Percentiles rank a stretch among this genome's conserved stretches.
phyloP scores from a whole-genome alignment of 2,329 filamentous ascomycete species.

The Aspergillus sp. region DNA sequence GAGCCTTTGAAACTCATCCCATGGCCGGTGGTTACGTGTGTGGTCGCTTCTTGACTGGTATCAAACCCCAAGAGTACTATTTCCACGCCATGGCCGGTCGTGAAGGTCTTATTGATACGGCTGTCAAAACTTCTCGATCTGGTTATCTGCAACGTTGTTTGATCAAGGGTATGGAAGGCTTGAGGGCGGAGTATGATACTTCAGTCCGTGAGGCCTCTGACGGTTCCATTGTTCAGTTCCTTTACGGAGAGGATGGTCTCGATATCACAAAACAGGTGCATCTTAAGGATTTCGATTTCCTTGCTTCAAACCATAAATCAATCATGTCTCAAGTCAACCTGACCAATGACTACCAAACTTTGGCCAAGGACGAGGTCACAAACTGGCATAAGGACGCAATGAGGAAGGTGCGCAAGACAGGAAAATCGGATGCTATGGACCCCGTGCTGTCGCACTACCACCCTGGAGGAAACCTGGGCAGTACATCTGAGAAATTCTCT shows the following conservation, averaged over 20 bases:
- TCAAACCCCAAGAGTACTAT: constrained; percentile 95
- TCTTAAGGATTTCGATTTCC: constrained; percentile 82
- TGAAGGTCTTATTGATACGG: constrained; percentile 97
- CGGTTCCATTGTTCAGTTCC: constrained; percentile 86
- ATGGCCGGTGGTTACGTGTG: constrained; percentile 90
- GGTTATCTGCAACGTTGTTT: constrained; percentile 95
- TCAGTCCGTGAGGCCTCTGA: constrained; percentile 85
- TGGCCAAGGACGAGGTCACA: constrained; percentile 63
- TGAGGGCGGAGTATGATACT: constrained; percentile 87
- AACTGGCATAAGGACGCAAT: constrained; percentile 62
- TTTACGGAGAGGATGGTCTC: constrained; percentile 94
- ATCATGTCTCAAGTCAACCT: constrained; percentile 73
- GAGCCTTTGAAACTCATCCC: constrained; percentile 81
- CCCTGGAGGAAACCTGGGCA: constrained; percentile 73
- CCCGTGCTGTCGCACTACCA: constrained; percentile 69
- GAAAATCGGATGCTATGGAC: constrained; percentile 63
- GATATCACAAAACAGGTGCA: constrained; percentile 94
- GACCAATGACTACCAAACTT: constrained; percentile 47
- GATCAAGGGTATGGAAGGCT: constrained; percentile 97
- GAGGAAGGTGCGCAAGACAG: constrained; percentile 75
- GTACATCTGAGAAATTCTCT: constrained; percentile 84
- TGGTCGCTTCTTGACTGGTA: constrained; percentile 95
- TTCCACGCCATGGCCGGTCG: constrained; percentile 99
- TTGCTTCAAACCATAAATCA: constrained; percentile 79
- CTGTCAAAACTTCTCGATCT: constrained; percentile 95